Percentiles rank a stretch among this genome's conserved stretches.
phyloP scores from a whole-genome alignment of 805 yeast species.

The Kazachstania kunashirensis region DNA sequence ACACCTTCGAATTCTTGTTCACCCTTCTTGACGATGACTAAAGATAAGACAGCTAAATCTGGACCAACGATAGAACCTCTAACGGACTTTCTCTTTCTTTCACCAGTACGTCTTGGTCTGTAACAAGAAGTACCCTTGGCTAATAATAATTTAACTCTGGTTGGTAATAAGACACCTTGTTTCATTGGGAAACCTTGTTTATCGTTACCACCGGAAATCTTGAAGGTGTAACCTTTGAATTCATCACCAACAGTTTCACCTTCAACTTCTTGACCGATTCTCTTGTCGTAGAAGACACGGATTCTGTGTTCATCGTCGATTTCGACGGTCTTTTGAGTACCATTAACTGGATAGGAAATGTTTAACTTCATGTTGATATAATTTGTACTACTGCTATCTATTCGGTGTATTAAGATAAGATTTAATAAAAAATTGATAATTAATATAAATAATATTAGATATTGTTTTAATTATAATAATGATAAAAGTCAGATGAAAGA shows the following conservation, averaged over 20 bases:
- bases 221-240: constrained; percentile 98
- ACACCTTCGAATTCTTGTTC: constrained; percentile 91
- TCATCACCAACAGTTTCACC: constrained; percentile 98
- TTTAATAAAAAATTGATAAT: not conserved
- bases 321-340: constrained; percentile 96
- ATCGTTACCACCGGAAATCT: constrained; percentile 99
- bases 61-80: constrained; percentile 98
- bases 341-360: constrained; percentile 99
- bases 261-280: constrained; percentile 99
- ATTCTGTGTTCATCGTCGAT: constrained; percentile 98
- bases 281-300: constrained; percentile 97
- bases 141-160: constrained; percentile 94
- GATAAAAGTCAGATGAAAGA: not conserved
- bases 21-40: constrained; percentile 93
- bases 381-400: constrained; percentile 2
- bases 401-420: not conserved
- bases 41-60: constrained; percentile 90
- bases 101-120: constrained; percentile 99
- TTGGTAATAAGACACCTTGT: constrained; percentile 99
- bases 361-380: constrained; percentile 53
- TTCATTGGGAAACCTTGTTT: constrained; percentile 99
- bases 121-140: constrained; percentile 93
- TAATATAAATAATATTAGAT: not conserved
- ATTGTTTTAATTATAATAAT: too few relatives aligned
- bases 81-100: constrained; percentile 99